Evolutionary conservation across 2,329 filamentous ascomycete species (phyloP).

Genomic region (Emmonsia crescens): DNA sequence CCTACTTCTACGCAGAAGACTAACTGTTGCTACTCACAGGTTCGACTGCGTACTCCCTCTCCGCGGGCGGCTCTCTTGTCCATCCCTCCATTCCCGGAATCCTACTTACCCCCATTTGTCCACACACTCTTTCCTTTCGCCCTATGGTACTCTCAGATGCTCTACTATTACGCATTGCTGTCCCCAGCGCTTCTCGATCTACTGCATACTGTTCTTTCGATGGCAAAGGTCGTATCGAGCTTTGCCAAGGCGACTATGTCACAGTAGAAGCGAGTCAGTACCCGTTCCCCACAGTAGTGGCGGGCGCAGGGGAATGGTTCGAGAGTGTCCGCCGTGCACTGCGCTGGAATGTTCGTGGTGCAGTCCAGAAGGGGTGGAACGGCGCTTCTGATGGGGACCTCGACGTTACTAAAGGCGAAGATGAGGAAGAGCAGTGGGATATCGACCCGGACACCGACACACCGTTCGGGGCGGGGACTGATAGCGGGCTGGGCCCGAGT

Average conservation of each 20-base stretch:
- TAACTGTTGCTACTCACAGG: conserved; percentile 28
- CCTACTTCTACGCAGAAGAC: neutral
- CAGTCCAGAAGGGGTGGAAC: conserved; percentile 78
- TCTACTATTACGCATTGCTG: conserved; percentile 77
- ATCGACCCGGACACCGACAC: conserved; percentile 67
- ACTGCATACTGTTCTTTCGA: conserved; percentile 97
- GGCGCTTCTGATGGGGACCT: conserved; percentile 21
- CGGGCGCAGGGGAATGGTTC: conserved; percentile 88
- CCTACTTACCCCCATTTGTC: conserved; percentile 91
- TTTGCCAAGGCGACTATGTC: conserved; percentile 87
- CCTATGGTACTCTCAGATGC: conserved; percentile 97
- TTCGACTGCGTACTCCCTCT: conserved; percentile 90
- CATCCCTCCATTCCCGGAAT: conserved; percentile 96
- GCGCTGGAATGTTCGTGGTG: conserved; percentile 88
- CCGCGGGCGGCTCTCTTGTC: conserved; percentile 86
- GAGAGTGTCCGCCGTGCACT: conserved; percentile 86
- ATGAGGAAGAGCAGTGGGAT: conserved; percentile 65
- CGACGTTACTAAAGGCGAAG: conserved; percentile 24
- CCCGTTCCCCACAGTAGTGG: conserved; percentile 91
- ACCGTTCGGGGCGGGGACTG: conserved; percentile 24
- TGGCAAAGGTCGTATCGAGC: conserved; percentile 88
- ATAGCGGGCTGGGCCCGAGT: conserved; percentile 45
- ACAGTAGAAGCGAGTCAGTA: conserved; percentile 94
- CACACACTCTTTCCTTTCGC: conserved; percentile 90
- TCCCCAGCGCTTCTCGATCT: conserved; percentile 74